Conservation (phyloP, 495 filamentous ascomycete species). For the Xylaria flabelliformis region DNA sequence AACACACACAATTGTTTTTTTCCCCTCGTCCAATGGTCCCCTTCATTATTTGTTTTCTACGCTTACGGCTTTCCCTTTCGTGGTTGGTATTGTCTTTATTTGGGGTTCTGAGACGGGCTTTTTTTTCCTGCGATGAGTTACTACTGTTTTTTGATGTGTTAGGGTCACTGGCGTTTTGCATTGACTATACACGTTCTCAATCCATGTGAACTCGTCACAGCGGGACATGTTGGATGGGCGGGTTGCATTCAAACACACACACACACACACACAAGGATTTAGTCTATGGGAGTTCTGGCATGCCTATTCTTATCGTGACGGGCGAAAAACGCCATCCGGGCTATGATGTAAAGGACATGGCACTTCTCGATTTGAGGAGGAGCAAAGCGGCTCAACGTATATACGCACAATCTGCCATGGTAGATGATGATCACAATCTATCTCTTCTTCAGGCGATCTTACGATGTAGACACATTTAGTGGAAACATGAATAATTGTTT, state of each 20-base stretch:
- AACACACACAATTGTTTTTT: not conserved
- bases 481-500: not conserved
- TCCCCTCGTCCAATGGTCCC: not conserved
- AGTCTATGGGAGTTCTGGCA: slow-evolving; percentile 18
- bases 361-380: not conserved
- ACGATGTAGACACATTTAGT: too few relatives aligned
- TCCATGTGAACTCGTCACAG: not conserved
- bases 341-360: not conserved
- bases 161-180: slow-evolving; percentile 20
- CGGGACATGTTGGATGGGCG: not conserved
- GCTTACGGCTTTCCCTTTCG: not conserved
- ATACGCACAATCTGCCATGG: not conserved
- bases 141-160: not conserved
- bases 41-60: not conserved
- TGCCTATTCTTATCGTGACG: not conserved
- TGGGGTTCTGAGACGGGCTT: not conserved
- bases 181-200: slow-evolving; percentile 12
- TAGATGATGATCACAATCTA: slow-evolving; percentile 5
- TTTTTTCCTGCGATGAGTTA: not conserved
- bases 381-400: not conserved
- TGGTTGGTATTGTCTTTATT: not conserved
- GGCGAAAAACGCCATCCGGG: not conserved
- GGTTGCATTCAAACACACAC: not conserved
- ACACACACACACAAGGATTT: not conserved
- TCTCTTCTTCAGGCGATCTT: not conserved